phyloP scores from a whole-genome alignment of 768 basidiomycete species.

The Agaricus bisporus region DNA sequence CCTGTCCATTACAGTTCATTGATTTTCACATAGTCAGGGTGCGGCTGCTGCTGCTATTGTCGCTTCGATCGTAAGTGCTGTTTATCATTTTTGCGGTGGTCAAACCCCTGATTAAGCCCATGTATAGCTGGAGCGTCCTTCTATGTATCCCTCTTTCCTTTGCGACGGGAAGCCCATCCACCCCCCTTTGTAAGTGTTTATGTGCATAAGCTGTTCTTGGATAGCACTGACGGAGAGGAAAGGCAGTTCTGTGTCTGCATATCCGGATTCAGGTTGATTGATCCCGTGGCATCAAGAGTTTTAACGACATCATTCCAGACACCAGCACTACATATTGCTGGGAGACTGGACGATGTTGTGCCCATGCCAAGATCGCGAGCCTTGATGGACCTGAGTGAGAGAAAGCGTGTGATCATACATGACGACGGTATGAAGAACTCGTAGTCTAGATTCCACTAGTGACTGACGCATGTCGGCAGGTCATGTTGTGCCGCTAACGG shows the following conservation, averaged over 20 bases:
- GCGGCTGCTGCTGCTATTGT: conserved; percentile 67
- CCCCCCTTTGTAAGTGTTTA: conserved; percentile 58
- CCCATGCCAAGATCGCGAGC: conserved; percentile 57
- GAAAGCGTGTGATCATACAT: conserved; percentile 66
- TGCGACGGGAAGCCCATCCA: conserved; percentile 60
- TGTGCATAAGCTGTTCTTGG: not conserved
- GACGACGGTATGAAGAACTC: conserved; percentile 58
- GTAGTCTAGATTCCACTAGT: not conserved
- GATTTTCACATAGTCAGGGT: conserved; percentile 51
- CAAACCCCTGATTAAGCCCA: not conserved
- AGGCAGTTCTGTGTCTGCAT: conserved; percentile 74
- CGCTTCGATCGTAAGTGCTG: conserved; percentile 51
- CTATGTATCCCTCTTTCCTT: conserved; percentile 51
- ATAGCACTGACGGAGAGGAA: not conserved
- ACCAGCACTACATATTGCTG: conserved; percentile 73
- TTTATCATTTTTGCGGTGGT: conserved; percentile 1
- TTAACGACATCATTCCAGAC: conserved; percentile 53
- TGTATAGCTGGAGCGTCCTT: conserved; percentile 33
- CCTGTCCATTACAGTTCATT: not conserved
- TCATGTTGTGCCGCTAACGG: conserved; percentile 79
- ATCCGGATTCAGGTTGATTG: conserved; percentile 59
- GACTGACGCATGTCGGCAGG: conserved; percentile 33
- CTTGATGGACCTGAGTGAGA: conserved; percentile 48
- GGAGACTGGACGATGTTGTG: conserved; percentile 73
- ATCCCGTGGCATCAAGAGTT: conserved; percentile 41